phyloP scores from a whole-genome alignment of 2,329 filamentous ascomycete species.

The Triangularia verruculosa region DNA sequence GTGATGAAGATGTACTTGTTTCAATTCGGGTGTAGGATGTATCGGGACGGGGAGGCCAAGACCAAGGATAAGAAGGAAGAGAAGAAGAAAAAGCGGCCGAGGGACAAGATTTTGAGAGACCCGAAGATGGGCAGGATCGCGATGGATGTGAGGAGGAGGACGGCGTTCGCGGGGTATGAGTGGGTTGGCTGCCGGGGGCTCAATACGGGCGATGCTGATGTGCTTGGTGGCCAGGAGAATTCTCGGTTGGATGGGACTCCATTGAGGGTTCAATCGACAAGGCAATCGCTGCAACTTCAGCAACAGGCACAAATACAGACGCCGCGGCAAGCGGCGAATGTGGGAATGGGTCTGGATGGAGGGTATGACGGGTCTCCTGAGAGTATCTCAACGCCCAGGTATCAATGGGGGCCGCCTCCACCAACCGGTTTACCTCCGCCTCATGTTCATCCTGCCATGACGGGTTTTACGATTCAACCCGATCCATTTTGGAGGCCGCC shows the following conservation, averaged over 20 bases:
- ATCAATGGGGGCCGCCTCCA: background rate
- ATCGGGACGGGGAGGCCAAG: background rate
- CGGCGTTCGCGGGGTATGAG: constrained; percentile 85
- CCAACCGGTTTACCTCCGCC: background rate
- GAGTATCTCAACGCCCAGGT: background rate
- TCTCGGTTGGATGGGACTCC: background rate
- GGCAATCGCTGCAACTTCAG: background rate
- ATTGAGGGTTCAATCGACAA: background rate
- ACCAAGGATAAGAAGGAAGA: constrained; percentile 36
- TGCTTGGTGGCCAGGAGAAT: background rate
- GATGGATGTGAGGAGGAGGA: constrained; percentile 76
- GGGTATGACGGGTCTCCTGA: background rate
- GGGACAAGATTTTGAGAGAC: constrained; percentile 84
- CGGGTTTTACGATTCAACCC: background rate
- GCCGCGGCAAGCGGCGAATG: background rate
- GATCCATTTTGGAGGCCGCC: background rate
- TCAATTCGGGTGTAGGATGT: constrained; percentile 43
- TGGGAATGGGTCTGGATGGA: background rate
- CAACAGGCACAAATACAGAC: background rate
- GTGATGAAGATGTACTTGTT: constrained; percentile 50
- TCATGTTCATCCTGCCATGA: background rate
- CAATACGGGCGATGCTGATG: background rate
- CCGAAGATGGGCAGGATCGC: constrained; percentile 60
- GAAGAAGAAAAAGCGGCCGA: constrained; percentile 67
- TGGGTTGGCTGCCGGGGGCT: constrained; percentile 46